Base-by-base conservation (phyloP, 2,329 filamentous ascomycete genomes). In the Penicillium sp. region DNA sequence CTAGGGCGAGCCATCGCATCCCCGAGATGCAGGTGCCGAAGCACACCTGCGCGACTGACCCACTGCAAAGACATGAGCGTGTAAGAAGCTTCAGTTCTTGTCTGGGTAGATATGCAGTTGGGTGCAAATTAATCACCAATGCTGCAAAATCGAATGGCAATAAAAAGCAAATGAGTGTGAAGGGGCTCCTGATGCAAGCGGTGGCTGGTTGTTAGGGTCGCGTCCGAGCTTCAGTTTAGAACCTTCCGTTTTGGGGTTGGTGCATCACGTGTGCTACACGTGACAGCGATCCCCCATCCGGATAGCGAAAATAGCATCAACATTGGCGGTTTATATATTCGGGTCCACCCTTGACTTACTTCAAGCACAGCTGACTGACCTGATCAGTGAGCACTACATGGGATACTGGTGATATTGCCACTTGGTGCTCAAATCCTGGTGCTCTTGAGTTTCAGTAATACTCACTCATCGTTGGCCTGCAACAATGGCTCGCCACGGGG, bases 401-500 rank as follows among this genome's bases (percentile, higher is more conserved):
- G 16, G 21, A 39, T 7, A 42, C 48, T 42, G 48, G 48, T 50
- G 47, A 35, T 49, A 35, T 22, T 21, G 13, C 11, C 22, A 35
- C 52, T 55, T 56, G 42, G 49, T 59, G 57, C 50, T 48, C 10
- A 42, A 42, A 26, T 42, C 22, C 19, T 42, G 67, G 68, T 65
- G 65, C 62, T 68, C 62, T 68, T 65, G 70, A 68, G 66, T 68
- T 65, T 62, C 71, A 74, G 76, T 79, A 78, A 78, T 72, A 76
- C 76, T 78, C 76, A 78, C 75, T 77, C 68, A 76, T 76, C 71
- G 74, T 81, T 80, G 77, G 80, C 81, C 75, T 80, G 76, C 77
- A 79, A 79, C 69, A 75, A 84, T 84, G 82, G 81, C 81, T 80
- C 81, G 82, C 76, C 81, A 81, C 76, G 82, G 81, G 80, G 82